Evolutionary conservation across 192 early-diverging fungal species (phyloP).

Genomic region (Coemansia sp.): DNA sequence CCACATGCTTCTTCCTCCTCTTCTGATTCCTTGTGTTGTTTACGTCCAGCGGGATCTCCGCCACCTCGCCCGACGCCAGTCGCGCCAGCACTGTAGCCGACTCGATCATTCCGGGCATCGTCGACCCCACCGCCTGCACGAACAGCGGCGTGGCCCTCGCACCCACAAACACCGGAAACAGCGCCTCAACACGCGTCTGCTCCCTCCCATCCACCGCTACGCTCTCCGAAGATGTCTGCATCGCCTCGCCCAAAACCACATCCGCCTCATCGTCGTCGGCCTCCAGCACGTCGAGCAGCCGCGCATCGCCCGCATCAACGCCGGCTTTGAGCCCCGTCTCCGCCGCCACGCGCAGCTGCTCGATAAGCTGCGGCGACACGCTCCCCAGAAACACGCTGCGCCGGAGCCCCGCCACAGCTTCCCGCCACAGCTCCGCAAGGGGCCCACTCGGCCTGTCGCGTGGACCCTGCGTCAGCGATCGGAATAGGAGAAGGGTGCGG

Average conservation of each 20-base stretch:
- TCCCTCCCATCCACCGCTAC: neutral
- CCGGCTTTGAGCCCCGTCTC: neutral
- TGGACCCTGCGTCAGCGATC: neutral
- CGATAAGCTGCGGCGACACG: constrained; percentile 4
- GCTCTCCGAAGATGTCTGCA: constrained; percentile 5
- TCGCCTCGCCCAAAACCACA: constrained; percentile 24
- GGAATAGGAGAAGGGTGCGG: constrained; percentile 6
- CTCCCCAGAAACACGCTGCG: neutral
- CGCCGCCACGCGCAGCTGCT: neutral
- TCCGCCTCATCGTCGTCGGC: neutral
- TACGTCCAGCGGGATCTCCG: constrained; percentile 6
- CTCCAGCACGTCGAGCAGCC: neutral
- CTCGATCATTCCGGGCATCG: constrained; percentile 3
- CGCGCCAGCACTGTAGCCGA: constrained; percentile 5
- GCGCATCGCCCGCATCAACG: neutral
- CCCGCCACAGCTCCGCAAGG: neutral
- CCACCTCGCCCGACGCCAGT: constrained; percentile 14
- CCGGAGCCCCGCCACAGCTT: neutral
- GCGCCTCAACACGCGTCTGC: constrained; percentile 9
- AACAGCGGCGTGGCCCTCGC: constrained; percentile 16
- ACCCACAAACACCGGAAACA: constrained; percentile 36
- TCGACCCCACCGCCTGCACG: constrained; percentile 17
- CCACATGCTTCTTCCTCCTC: neutral
- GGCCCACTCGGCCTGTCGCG: neutral
- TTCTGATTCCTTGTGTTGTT: neutral